These are phyloP conservation scores for Venturia nashicola DNA, from an alignment of 2,329 filamentous ascomycete species.

Conservation along the genomic window DNA sequence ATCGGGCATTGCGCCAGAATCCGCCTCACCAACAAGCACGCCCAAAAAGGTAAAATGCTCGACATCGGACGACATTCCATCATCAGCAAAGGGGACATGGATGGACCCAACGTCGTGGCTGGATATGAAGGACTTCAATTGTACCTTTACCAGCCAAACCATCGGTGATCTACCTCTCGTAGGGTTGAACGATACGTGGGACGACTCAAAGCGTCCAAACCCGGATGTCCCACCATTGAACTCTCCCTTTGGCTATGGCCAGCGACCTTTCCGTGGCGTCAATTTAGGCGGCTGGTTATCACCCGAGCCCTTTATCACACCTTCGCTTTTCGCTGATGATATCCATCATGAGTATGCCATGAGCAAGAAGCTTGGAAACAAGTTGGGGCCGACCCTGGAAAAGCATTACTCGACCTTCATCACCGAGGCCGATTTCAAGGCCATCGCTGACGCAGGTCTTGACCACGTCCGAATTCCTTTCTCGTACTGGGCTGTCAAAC, in stretches of 20 bases:
- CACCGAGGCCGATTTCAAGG: slow-evolving; percentile 68
- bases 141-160: slow-evolving; percentile 75
- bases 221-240: slow-evolving; percentile 66
- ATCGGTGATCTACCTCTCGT: slow-evolving; percentile 81
- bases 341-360: slow-evolving; percentile 87
- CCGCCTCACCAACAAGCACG: slow-evolving; percentile 1
- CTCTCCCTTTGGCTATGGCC: slow-evolving; percentile 55
- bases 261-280: slow-evolving; percentile 71
- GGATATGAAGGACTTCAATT: slow-evolving; percentile 80
- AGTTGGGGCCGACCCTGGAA: slow-evolving; percentile 57
- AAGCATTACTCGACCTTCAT: slow-evolving; percentile 85
- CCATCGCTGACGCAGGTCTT: slow-evolving; percentile 76
- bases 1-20: not conserved
- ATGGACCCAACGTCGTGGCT: slow-evolving; percentile 88
- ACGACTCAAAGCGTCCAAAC: slow-evolving; percentile 71
- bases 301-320: slow-evolving; percentile 88
- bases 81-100: slow-evolving; percentile 57
- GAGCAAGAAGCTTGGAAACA: slow-evolving; percentile 54
- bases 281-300: slow-evolving; percentile 92
- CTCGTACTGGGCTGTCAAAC: slow-evolving; percentile 85
- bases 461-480: slow-evolving; percentile 93
- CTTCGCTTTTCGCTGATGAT: slow-evolving; percentile 70
- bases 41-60: not conserved
- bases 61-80: slow-evolving; percentile 27
- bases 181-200: slow-evolving; percentile 74